Evolutionary conservation across 2,329 filamentous ascomycete genomes (phyloP), one percentile per base, ranked within the genome.

Genomic region (Chaetoscypha palmicola): DNA sequence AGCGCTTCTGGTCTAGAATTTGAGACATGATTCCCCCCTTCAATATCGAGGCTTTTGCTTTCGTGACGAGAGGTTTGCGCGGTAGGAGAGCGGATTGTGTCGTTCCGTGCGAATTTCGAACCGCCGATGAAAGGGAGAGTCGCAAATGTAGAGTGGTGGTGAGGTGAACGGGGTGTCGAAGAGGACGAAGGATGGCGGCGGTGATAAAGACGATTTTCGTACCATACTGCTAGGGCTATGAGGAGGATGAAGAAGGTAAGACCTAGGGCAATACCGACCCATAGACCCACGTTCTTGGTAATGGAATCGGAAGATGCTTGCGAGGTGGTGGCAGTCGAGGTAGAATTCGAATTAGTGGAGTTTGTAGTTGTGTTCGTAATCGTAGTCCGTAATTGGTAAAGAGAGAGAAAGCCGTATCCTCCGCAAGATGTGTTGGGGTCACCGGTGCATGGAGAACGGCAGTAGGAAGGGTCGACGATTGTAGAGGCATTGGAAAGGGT

Each of bases 401-500:
- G 37, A 11, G 34, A 12, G 19, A 49, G 41, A 28, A 32, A 49
- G 32, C 41, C 35, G 16, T 30, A 35, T 9, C 48, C 45, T 19
- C 39, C 44, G 11, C 51, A 49, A 2, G 40, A 30, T 4, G 37
- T 48, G 2, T 12, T 43, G 2, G 20, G 1, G 33, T 45, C 43
- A 10, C 46, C 48, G 10, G 38, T 14, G n/a, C 48, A 53, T 2
- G 46, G 41, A 8, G 41, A 44, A 12, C 38, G 31, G 34, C 48
- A 52, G 19, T 47, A 35, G 4, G 19, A 14, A 11, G 34, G 21
- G 22, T 21, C 17, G 14, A 23, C 31, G 16, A 30, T 19, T 8
- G 22, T 31, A 8, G 50, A 49, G 12, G 41, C 14, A 11, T 32
- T 41, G 5, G 48, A 53, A 12, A 53, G 41, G 4, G 44, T 45